Evolutionary conservation across 1,284 basidiomycete species (phyloP), one percentile per base, ranked within the genome.

Genomic region (Apiotrichum brassicae): DNA sequence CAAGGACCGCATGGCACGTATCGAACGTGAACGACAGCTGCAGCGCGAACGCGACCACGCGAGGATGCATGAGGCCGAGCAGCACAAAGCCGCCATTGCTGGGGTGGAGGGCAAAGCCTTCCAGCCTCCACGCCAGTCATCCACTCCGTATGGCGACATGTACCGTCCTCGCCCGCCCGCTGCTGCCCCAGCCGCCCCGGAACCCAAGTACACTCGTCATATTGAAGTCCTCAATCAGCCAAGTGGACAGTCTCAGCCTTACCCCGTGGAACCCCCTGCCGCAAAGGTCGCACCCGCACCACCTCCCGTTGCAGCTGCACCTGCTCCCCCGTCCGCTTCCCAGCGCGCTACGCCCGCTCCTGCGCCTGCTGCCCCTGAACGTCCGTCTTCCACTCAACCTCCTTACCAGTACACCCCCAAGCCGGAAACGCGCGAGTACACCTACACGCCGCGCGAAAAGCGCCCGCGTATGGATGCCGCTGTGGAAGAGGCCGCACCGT

Each of bases 391-490:
- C 7, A 28, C 38, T 12, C 40, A 42, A 26, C 40, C 40, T 6
- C 65, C 66, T 1, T 66, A 65, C 56, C 56, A 59, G 63, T 47
- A 51, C 55, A 28, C 62, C 59, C 26, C 47, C 46, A 25, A 45
- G 39, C 47, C 43, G 14, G 49, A 48, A 23, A 24, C 39, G 22
- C 46, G 59, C 18, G 64, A 68, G 18, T 69, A 65, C 41, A 53
- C 57, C 24, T 68, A 70, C 45, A 59, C 57, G 3, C 64, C 65
- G 3, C 53, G 66, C 11, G 55, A 53, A 26, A 68, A 67, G 51
- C 59, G 70, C 32, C 60, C 66, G 6, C 55, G 68, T 12, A 67
- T 68, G 65, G 70, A 72, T 35, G 54, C 64, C 7, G 67, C 66
- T 0, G 61, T 68, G 13, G 68, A 72, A 43, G 70, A 72, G 23